A percentile compares a stretch with the other conserved stretches of the same genome.
Evolutionary conservation across 352 stramenopile genomes (phyloP).

Genomic region (Globisporangium polare): DNA sequence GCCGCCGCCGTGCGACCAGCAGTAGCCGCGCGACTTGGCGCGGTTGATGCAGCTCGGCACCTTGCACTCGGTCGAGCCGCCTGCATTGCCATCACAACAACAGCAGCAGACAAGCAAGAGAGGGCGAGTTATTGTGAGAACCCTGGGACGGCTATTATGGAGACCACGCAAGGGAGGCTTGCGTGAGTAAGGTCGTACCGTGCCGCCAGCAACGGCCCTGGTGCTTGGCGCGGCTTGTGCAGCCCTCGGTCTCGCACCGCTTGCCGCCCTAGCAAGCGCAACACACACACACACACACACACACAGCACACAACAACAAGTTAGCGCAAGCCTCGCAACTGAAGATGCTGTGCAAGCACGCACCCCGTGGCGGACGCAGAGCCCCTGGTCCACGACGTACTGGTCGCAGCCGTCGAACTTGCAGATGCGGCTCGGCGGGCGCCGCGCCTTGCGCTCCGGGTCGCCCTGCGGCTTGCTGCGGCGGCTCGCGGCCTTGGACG

Average conservation of each 20-base stretch:
- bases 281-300: neutral
- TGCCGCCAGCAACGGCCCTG: constrained; percentile 17
- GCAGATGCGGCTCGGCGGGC: constrained; percentile 61
- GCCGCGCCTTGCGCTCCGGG: constrained; percentile 44
- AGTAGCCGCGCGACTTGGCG: constrained; percentile 31
- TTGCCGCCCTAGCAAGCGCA: constrained; percentile 17
- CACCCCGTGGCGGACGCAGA: constrained; percentile 71
- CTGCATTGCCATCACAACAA: neutral
- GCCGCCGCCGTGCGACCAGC: constrained; percentile 33
- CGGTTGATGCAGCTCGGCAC: constrained; percentile 26
- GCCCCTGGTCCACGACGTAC: constrained; percentile 76
- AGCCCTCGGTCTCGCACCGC: constrained; percentile 19
- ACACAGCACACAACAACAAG: neutral
- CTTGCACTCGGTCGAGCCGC: constrained; percentile 22
- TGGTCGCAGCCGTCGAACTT: constrained; percentile 72
- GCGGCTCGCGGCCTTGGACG: neutral
- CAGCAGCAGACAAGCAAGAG: neutral
- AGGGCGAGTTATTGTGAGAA: neutral
- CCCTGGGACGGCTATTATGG: neutral
- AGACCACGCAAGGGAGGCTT: neutral
- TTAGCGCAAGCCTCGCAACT: too few relatives aligned
- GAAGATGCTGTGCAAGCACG: too few relatives aligned
- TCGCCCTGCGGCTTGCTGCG: constrained; percentile 28
- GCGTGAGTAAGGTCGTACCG: constrained; percentile 10
- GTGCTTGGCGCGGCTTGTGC: constrained; percentile 21